Evolutionary conservation across 2,329 filamentous ascomycete species (phyloP).

Genomic region (Emericellopsis atlantica): DNA sequence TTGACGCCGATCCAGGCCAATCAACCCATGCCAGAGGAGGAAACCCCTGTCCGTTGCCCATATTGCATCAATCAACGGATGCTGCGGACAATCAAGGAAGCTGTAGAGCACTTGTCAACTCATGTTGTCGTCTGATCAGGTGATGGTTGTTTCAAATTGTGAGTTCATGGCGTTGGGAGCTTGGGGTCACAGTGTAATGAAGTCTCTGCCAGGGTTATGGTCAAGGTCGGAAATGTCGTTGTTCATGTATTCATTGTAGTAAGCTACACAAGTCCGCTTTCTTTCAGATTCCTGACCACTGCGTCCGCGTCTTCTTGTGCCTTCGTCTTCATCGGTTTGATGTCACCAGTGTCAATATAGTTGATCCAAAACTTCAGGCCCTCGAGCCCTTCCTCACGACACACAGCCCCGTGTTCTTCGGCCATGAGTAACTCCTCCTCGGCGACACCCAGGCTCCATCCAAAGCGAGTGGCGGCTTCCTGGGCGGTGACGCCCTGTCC

Average conservation of each 20-base stretch:
- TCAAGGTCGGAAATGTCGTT: neutral
- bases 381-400: slow-evolving; percentile 84
- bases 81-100: slow-evolving; percentile 47
- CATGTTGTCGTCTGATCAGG: slow-evolving; percentile 39
- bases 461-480: slow-evolving; percentile 79
- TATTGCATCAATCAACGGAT: slow-evolving; percentile 51
- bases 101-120: slow-evolving; percentile 49
- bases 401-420: slow-evolving; percentile 77
- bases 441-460: slow-evolving; percentile 94
- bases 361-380: slow-evolving; percentile 93
- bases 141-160: neutral
- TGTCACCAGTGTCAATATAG: slow-evolving; percentile 36
- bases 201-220: neutral
- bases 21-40: slow-evolving; percentile 28
- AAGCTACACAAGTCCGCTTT: slow-evolving; percentile 24
- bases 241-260: neutral
- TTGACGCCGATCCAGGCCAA: slow-evolving; percentile 42
- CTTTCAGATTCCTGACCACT: slow-evolving; percentile 28
- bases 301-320: slow-evolving; percentile 23
- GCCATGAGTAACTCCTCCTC: slow-evolving; percentile 96
- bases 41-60: slow-evolving; percentile 42
- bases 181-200: neutral
- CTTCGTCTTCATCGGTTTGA: slow-evolving; percentile 13
- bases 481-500: slow-evolving; percentile 82
- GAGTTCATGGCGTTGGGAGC: neutral